Percentiles rank a stretch among this genome's conserved stretches.
These are phyloP conservation scores for Penicillium samsonianum DNA, from an alignment of 495 filamentous ascomycete genomes.

Conservation along the genomic window DNA sequence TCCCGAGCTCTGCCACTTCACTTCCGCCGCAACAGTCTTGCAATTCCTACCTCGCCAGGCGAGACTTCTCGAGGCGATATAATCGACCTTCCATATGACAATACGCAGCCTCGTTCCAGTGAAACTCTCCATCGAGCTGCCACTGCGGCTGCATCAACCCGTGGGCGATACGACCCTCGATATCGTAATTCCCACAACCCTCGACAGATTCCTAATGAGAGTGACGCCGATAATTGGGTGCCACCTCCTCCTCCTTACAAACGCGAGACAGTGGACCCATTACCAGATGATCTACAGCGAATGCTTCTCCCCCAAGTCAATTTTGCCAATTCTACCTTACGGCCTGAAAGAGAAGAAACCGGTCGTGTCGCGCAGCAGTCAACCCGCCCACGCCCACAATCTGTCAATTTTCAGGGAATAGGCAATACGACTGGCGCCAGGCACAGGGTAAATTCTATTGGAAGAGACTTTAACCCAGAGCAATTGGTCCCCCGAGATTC, in stretches of 20 bases:
- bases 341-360: constrained; percentile 26
- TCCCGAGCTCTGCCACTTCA: constrained; percentile 10
- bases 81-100: constrained; percentile 64
- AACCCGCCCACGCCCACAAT: constrained; percentile 28
- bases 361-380: constrained; percentile 25
- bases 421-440: constrained; percentile 32
- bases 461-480: constrained; percentile 16
- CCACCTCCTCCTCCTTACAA: constrained; percentile 89
- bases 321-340: constrained; percentile 4
- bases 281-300: constrained; percentile 54
- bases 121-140: constrained; percentile 76
- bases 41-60: constrained; percentile 23
- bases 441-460: constrained; percentile 23
- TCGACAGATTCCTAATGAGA: constrained; percentile 71
- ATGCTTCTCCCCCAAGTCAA: constrained; percentile 33
- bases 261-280: constrained; percentile 62
- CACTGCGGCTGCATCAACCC: constrained; percentile 71
- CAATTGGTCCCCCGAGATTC: constrained; percentile 12
- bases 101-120: constrained; percentile 73
- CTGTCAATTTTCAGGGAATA: constrained; percentile 34
- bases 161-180: constrained; percentile 57
- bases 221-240: constrained; percentile 90
- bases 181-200: constrained; percentile 30
- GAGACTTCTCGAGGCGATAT: constrained; percentile 22
- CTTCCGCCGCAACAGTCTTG: constrained; percentile 31